Evolutionary conservation across 1,139 yeast species (phyloP), one percentile per base, ranked within the genome.

Genomic region (Eremothecium gossypii): DNA sequence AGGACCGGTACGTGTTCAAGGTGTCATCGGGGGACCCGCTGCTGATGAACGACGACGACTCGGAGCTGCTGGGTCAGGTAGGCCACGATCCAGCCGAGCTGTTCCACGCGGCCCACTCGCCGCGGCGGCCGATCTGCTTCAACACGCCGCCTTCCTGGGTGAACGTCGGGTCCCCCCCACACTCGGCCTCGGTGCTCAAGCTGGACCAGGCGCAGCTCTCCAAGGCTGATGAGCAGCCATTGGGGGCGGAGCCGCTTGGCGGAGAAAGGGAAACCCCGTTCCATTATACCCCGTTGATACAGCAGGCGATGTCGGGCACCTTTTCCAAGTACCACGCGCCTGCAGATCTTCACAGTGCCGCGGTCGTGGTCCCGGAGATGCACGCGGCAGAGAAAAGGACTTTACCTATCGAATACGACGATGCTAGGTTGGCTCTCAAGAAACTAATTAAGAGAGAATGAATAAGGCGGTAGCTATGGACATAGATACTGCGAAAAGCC

Each of bases 111-210:
- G 45, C 48, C 23, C 43, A 45, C 5, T 54, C 59, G 8, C 58
- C 60, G 9, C 45, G 44, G 30, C 48, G 49, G 23, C 47, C 51
- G 8, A 37, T 45, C 7, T 51, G 47, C 32, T 51, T 53, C 38
- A 54, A 54, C 34, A 54, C 61, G 3, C 61, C 61, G 7, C 60
- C 61, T 10, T 56, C 61, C 4, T 54, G 50, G 45, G 30, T 41
- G 12, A 50, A 44, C 32, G 41, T 47, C 37, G 50, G 48, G 4
- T 47, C 55, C 4, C 54, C 56, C 10, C 29, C 29, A 7, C 20
- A 8, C 6, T 14, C 37, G 11, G 12, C 35, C n/a, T 34, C 37
- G 27, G 5, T 34, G 37, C 20, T 34, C 29, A 34, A 34, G 29
- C 14, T 29, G 9, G 37, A 34, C 27, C 37, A 34, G 4, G 11